Base-by-base conservation (phyloP, 2,329 filamentous ascomycete species). In the Chaetomium globosum region DNA sequence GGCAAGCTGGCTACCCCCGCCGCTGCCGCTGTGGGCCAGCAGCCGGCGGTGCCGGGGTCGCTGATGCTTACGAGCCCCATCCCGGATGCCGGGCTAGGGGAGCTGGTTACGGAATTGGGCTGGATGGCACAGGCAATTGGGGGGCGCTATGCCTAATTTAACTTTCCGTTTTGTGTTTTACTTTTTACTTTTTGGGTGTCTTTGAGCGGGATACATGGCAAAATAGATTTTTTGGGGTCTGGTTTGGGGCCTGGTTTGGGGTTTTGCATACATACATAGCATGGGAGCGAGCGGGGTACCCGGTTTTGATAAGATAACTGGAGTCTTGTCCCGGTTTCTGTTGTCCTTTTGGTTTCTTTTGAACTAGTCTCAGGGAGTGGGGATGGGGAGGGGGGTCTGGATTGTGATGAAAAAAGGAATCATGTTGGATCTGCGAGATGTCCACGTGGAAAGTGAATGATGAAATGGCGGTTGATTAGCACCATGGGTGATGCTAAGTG, bases 51-150 rank as follows among this genome's bases (percentile, higher is more conserved):
- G 49, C 59, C 8, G 63, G 59, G 54, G 64, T 19, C 56, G 36
- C n/a, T 48, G 28, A 19, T 60, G 36, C 33, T 66, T 19, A 67
- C 64, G 30, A 74, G 73, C 23, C 72, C 72, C 13, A 73, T 73
- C 12, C 71, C 75, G 16, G 74, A 76, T 57, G 71, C 73, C 7
- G 73, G 76, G n/a, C 65, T 79, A 12, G 74, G 76, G 4, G 75
- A 78, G 33, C 67, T 80, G 8, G 73, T 77, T 7, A 75, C 65
- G 59, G 83, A 85, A 71, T 75, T 85, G 66, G 78, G 80, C 61
- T 85, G 83, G 82, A 82, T 85, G 73, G 80, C 80, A 12, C 78
- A 80, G 36, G 75, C 79, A 28, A 83, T 85, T 67, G 76, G 76
- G 59, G 75, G 71, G 31, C 77, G 75, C 69, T 72, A 60, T 49